A percentile compares a stretch with the other conserved stretches of the same genome.
These are phyloP conservation scores for Microthyrium microscopicum DNA, from an alignment of 2,329 filamentous ascomycete species.

Conservation along the genomic window DNA sequence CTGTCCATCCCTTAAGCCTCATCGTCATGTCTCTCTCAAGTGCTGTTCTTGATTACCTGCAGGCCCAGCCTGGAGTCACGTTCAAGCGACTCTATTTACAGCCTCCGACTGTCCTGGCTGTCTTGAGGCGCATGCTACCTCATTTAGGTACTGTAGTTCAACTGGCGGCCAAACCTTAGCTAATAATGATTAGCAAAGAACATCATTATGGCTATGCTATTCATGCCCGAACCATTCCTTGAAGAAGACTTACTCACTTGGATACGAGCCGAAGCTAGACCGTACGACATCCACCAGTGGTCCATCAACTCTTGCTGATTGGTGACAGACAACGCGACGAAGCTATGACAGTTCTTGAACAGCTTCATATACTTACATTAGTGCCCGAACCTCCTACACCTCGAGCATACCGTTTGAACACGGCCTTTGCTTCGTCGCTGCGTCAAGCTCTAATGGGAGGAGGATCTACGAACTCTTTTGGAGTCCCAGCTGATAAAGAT, in stretches of 20 bases:
- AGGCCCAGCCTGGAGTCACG: slow-evolving; percentile 75
- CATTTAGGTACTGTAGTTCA: slow-evolving; percentile 49
- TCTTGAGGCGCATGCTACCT: slow-evolving; percentile 93
- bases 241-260: slow-evolving; percentile 71
- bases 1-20: too few relatives aligned
- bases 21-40: too few relatives aligned
- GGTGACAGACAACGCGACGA: slow-evolving; percentile 57
- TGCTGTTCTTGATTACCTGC: slow-evolving; percentile 82
- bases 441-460: slow-evolving; percentile 77
- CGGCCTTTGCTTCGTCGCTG: slow-evolving; percentile 69
- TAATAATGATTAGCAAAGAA: slow-evolving; percentile 52
- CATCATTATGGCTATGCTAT: slow-evolving; percentile 89
- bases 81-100: slow-evolving; percentile 89
- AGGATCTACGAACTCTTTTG: slow-evolving; percentile 75
- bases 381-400: slow-evolving; percentile 39
- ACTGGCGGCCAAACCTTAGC: background rate
- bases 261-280: slow-evolving; percentile 53
- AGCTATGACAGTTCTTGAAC: slow-evolving; percentile 62
- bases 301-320: slow-evolving; percentile 6
- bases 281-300: slow-evolving; percentile 19
- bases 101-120: slow-evolving; percentile 84
- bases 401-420: slow-evolving; percentile 58
- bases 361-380: slow-evolving; percentile 66
- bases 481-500: slow-evolving; percentile 57
- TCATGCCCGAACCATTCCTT: slow-evolving; percentile 66